Conservation (phyloP, 176 grass and related monocot genomes). For the Aegilops sharonensis region DNA sequence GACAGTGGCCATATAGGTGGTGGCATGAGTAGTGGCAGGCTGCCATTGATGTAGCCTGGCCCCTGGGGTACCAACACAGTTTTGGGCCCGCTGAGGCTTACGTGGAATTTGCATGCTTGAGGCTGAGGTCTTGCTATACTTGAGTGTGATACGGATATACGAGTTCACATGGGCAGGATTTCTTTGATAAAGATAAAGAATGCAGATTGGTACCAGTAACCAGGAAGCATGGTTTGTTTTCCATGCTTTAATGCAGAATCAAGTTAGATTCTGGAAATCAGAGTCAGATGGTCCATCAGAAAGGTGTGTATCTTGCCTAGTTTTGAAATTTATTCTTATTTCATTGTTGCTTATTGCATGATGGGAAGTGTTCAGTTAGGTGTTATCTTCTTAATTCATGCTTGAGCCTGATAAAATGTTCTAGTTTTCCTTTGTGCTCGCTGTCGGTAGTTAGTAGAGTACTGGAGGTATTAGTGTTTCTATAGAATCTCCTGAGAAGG, state of each 20-base stretch:
- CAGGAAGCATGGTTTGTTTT: background rate
- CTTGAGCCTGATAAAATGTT: too few species aligned
- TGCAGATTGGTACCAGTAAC: background rate
- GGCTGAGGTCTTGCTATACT: too few species aligned
- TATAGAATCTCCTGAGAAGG: too few species aligned
- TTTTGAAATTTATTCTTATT: background rate
- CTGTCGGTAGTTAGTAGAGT: too few species aligned
- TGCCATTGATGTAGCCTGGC: background rate
- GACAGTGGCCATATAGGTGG: background rate
- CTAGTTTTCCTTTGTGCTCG: too few species aligned
- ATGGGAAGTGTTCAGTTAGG: background rate
- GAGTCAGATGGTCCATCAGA: constrained; percentile 27
- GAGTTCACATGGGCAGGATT: background rate
- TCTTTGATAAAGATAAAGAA: constrained; percentile 1
- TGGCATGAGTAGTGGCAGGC: background rate
- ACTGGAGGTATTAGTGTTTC: too few species aligned
- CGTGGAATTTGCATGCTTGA: background rate
- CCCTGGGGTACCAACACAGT: background rate
- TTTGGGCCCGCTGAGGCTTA: background rate
- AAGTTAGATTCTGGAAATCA: constrained; percentile 50
- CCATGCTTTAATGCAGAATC: constrained; percentile 3
- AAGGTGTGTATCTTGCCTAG: constrained; percentile 15
- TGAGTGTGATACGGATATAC: background rate
- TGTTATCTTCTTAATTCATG: background rate
- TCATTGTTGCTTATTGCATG: constrained; percentile 34